Base-by-base conservation (phyloP, 1,284 basidiomycete genomes). In the Naganishia sp. region DNA sequence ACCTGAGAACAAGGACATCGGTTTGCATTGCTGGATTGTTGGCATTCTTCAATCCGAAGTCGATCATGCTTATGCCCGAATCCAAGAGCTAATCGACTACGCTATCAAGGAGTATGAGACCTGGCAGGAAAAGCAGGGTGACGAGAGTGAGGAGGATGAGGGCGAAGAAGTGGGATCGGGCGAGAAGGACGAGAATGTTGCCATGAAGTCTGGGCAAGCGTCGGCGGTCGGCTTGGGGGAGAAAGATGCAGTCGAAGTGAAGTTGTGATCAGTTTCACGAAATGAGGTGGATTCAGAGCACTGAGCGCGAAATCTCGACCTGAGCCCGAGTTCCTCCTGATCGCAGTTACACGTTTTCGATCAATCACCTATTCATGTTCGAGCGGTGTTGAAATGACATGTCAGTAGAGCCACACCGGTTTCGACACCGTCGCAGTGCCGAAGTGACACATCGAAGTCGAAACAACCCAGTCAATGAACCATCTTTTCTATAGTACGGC, bases 21-120 rank as follows among this genome's bases (percentile, higher is more conserved):
- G 65, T 10, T 44, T 66, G 6, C 65, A 66, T 36, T 66, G 57
- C 59, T 66, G 65, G 65, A 55, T 66, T 18, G 60, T 66, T 25
- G 65, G 52, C 2, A 61, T 44, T 16, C 39, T 66, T 23, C 57
- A 61, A 25, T 60, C 59, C 16, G 65, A 66, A 36, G 57, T 61
- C 53, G 59, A 61, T n/a, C 43, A 48, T 23, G 57, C 65, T 13
- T 45, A 55, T 23, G 45, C 43, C 16, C 39, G n/a, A 49, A 36
- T 66, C 44, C 50, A 66, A 28, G 52, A 57, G 10, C 28, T 66
- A 42, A 46, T 66, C 39, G 57, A 53, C 5, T 36, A 43, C 25
- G 60, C 59, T 23, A 63, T 66, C 52, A 55, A 54, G 4, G 60
- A 55, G 33, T 66, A 55, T 21, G 65, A 66, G 42, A 44, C 36